These are phyloP conservation scores for Viola odorata DNA, from an alignment of 345 rosid species.

Conservation along the genomic window DNA sequence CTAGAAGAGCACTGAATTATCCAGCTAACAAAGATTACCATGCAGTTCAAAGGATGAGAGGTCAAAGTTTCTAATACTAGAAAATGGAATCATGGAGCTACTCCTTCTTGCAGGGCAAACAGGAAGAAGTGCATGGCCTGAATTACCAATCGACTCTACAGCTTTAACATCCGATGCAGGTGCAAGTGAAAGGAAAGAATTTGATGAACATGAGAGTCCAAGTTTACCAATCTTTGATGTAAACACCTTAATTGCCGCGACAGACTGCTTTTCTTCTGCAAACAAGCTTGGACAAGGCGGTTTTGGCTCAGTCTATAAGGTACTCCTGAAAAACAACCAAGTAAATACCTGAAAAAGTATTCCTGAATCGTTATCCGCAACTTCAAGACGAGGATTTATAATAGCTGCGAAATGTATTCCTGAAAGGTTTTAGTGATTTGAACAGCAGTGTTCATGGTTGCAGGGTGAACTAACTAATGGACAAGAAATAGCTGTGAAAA, in stretches of 20 bases:
- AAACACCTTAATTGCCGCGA: conserved; percentile 13
- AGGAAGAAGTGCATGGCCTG: no score
- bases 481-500: conserved; percentile 8
- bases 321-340: not conserved
- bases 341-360: not conserved
- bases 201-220: not conserved
- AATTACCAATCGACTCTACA: not conserved
- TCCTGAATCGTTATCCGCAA: not conserved
- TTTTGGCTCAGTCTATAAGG: conserved; percentile 17
- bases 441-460: not conserved
- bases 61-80: no score
- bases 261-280: conserved; percentile 23
- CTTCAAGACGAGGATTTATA: no score
- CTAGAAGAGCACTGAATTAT: not conserved
- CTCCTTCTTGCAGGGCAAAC: not conserved
- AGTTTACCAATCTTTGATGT: conserved; percentile 10
- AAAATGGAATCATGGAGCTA: not conserved
- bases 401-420: no score
- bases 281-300: conserved; percentile 17
- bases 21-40: not conserved
- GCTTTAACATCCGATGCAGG: not conserved
- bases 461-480: conserved; percentile 8
- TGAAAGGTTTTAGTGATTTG: no score
- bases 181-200: not conserved
- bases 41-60: no score